Conservation (phyloP, 2,329 filamentous ascomycete species). For the Claviceps capensis region DNA sequence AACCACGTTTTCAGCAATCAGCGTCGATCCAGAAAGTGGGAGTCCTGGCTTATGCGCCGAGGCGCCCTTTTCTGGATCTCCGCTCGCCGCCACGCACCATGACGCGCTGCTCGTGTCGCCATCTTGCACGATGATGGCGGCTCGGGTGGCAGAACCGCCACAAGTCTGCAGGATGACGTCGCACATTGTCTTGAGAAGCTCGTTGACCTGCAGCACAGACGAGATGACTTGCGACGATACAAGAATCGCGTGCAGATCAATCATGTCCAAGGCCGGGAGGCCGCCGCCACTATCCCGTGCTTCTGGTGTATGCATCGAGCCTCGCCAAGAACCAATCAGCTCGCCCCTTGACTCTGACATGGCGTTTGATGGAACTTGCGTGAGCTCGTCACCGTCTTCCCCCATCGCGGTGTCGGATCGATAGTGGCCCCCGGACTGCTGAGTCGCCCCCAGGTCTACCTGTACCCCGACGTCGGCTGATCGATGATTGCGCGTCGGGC, state of each 20-base stretch:
- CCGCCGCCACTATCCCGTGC: conserved; percentile 39
- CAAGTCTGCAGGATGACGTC: conserved; percentile 70
- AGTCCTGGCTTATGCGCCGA: conserved; percentile 52
- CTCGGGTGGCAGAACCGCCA: conserved; percentile 54
- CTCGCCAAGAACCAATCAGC: conserved; percentile 49
- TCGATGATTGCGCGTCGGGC: conserved; percentile 42
- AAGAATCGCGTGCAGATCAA: conserved; percentile 66
- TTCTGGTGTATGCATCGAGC: conserved; percentile 39
- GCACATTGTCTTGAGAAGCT: conserved; percentile 67
- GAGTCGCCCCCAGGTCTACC: conserved; percentile 53
- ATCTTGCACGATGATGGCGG: conserved; percentile 62
- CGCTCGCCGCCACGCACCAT: conserved; percentile 64
- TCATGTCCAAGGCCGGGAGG: conserved; percentile 66
- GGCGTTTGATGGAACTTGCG: conserved; percentile 28
- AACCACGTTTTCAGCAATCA: conserved; percentile 65
- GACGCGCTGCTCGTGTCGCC: conserved; percentile 34
- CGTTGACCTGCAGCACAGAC: conserved; percentile 61
- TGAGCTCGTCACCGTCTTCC: conserved; percentile 28
- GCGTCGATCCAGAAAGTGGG: conserved; percentile 48
- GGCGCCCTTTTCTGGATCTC: conserved; percentile 55
- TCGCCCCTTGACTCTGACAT: conserved; percentile 40
- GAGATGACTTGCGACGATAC: conserved; percentile 70
- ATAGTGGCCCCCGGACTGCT: conserved; percentile 37
- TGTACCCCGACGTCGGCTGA: conserved; percentile 53
- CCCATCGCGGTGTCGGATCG: conserved; percentile 25